phyloP scores from a whole-genome alignment of 345 rosid genomes.

The Carallia brachiata region DNA sequence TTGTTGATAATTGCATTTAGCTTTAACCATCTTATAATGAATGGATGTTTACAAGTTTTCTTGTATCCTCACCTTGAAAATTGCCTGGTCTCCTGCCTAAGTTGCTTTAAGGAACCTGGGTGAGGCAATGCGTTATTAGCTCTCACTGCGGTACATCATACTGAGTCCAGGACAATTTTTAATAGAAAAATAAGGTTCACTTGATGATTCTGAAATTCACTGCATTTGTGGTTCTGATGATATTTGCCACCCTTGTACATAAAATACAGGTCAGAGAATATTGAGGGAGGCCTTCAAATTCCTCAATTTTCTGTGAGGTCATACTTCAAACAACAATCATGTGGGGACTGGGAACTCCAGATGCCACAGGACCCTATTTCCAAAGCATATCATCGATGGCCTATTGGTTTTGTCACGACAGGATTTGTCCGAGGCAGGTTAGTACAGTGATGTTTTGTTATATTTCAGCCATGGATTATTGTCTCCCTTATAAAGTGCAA shows the following conservation, averaged over 20 bases:
- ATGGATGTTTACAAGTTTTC: too few species aligned
- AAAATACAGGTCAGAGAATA: constrained; percentile 41
- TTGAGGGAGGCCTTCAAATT: constrained; percentile 44
- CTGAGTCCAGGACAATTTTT: not conserved
- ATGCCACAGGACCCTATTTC: constrained; percentile 45
- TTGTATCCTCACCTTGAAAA: too few species aligned
- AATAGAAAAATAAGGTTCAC: too few species aligned
- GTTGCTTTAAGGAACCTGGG: too few species aligned
- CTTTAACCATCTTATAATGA: too few species aligned
- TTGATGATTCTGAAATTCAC: not conserved
- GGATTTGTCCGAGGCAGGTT: constrained; percentile 87
- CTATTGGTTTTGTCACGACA: constrained; percentile 79
- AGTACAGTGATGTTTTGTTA: constrained; percentile 15
- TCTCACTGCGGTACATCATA: not conserved
- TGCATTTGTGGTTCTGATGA: not conserved
- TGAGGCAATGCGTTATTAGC: not conserved
- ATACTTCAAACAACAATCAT: constrained; percentile 55
- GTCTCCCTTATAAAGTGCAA: not conserved
- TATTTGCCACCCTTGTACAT: not conserved
- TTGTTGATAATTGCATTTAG: too few species aligned
- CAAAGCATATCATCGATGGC: constrained; percentile 53
- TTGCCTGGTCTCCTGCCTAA: too few species aligned
- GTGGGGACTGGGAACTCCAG: constrained; percentile 68
- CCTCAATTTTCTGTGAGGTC: constrained; percentile 52
- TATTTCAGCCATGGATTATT: not conserved